Evolutionary conservation across 345 rosid genomes (phyloP), one percentile per base, ranked within the genome.

Genomic region (Leavenworthia alabamica): DNA sequence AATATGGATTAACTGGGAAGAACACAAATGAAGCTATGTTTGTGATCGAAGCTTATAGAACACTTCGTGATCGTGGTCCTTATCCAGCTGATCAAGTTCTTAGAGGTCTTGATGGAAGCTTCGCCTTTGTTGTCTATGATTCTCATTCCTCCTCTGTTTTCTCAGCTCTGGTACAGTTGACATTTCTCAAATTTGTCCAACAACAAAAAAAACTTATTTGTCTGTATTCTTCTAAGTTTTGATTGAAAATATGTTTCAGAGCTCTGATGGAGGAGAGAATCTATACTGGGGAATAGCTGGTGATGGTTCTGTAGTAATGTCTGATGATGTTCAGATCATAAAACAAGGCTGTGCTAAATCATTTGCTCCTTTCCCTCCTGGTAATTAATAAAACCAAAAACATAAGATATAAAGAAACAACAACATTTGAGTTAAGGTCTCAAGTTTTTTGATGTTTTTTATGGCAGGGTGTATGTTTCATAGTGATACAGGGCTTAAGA

Each of bases 71-170:
- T 69, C 77, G 99, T 17, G 97, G 99, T 39, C 99, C 97, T 0
- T 93, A 86, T 69, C 99, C 99, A 0, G 92, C 97, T 16, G 90
- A 89, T 65, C 86, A 93, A 71, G 95, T 93, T 15, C 85, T 93
- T 6, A 81, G 82, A 74, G 97, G 82, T 33, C 83, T 93, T 0
- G 99, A 93, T 0, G 99, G 97, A 23, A 77, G 83, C 65, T 93
- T 87, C 42, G 94, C 94, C 2, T 93, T 93, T 36, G 88, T 89
- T 0, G 79, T 93, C 64, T 89, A 89, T 46, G 99, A 93, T 45
- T 61, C 84, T 53, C 91, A 82, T 44, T 45, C 72, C 20, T 82
- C 88, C 28, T 77, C 82, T 59, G 92, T 93, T 60, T 93, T 93
- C 68, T 67, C 91, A 8, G 94, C 97, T 26, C 80, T 85, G 88